Conservation (phyloP, 2,329 filamentous ascomycete species). For the Fusarium kyushuense region DNA sequence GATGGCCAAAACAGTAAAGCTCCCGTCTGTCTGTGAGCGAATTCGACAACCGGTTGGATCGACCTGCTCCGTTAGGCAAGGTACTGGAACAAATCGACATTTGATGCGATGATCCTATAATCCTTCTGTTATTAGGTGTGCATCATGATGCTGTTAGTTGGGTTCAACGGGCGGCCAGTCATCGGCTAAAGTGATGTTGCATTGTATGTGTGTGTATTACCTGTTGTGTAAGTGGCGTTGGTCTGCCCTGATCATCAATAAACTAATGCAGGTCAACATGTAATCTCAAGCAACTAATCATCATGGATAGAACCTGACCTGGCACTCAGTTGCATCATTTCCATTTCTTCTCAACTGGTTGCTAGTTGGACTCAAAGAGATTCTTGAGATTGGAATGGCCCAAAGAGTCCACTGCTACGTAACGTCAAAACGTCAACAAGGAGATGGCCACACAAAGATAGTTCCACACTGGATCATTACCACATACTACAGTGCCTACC, state of each 20-base stretch:
- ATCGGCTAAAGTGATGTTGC: conserved; percentile 26
- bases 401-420: background rate
- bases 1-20: conserved; percentile 28
- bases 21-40: conserved; percentile 31
- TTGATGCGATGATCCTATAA: conserved; percentile 6
- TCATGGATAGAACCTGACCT: too few species aligned
- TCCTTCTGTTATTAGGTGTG: background rate
- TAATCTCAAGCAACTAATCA: conserved; percentile 4
- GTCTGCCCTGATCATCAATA: conserved; percentile 8
- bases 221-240: conserved; percentile 25
- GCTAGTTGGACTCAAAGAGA: background rate
- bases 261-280: conserved; percentile 11
- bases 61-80: conserved; percentile 38
- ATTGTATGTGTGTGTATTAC: background rate
- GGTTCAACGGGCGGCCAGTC: background rate
- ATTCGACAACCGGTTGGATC: conserved; percentile 25
- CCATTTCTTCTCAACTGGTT: background rate
- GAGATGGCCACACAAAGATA: too few species aligned
- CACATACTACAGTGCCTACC: background rate
- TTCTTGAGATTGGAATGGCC: background rate
- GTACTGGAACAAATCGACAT: conserved; percentile 10
- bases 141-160: background rate
- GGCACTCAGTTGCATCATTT: background rate
- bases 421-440: background rate
- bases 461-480: background rate